Percentiles rank a stretch among this genome's conserved stretches.
These are phyloP conservation scores for Spathaspora sp. DNA, from an alignment of 1,139 yeast species.

Conservation along the genomic window DNA sequence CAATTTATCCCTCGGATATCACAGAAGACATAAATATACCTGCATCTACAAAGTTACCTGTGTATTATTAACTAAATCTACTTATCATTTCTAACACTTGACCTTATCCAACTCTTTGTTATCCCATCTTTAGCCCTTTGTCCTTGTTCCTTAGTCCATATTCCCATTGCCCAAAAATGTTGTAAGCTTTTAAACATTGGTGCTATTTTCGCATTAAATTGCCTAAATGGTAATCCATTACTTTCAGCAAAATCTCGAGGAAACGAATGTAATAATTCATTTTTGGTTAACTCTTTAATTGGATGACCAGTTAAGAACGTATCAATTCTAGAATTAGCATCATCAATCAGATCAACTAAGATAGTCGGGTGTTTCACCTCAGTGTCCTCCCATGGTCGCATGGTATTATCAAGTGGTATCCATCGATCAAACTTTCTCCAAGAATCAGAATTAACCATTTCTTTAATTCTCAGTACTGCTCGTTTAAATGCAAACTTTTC, in stretches of 20 bases:
- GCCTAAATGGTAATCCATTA: constrained; percentile 26
- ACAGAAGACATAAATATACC: too few species aligned
- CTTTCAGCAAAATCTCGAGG: constrained; percentile 27
- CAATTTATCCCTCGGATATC: constrained; percentile 2
- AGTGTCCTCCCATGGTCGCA: constrained; percentile 62
- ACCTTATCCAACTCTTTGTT: constrained; percentile 36
- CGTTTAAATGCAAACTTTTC: constrained; percentile 73
- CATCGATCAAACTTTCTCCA: constrained; percentile 54
- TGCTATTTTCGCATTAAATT: constrained; percentile 34
- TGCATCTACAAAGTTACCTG: too few species aligned
- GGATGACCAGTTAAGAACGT: constrained; percentile 9
- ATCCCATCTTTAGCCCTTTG: constrained; percentile 50
- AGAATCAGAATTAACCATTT: constrained; percentile 57
- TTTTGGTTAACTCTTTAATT: constrained; percentile 14
- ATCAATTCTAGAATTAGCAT: constrained; percentile 1
- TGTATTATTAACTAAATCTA: too few species aligned
- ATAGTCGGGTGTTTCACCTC: too few species aligned
- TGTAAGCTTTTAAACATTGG: constrained; percentile 46
- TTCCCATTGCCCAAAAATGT: constrained; percentile 70
- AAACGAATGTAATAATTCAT: constrained; percentile 14
- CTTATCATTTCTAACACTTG: constrained; percentile 10
- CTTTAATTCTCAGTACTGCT: constrained; percentile 67
- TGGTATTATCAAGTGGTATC: constrained; percentile 52
- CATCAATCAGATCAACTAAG: too few species aligned
- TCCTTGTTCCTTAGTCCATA: constrained; percentile 52